Conservation (phyloP, 2,329 filamentous ascomycete genomes). For the Trichoderma sp. region DNA sequence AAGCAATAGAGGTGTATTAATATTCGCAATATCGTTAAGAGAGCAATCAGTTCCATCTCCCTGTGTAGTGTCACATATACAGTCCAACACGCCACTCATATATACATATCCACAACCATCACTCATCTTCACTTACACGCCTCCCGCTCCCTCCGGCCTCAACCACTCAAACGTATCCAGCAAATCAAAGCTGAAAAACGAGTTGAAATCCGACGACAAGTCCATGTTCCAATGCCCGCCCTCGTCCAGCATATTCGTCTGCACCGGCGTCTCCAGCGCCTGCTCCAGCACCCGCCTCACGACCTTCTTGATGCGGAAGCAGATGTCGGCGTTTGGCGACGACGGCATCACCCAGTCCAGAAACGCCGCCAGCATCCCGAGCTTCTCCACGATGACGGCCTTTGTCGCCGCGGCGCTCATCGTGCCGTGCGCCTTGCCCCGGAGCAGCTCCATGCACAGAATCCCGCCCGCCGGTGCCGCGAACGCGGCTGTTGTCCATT, state of each 20-base stretch:
- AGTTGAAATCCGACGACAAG: slow-evolving; percentile 14
- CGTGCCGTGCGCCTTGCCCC: slow-evolving; percentile 19
- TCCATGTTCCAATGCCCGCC: slow-evolving; percentile 10
- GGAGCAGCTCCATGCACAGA: slow-evolving; percentile 47
- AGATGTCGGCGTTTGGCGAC: slow-evolving; percentile 45
- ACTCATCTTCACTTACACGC: not conserved
- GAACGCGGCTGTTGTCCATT: slow-evolving; percentile 48
- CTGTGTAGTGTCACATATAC: not conserved
- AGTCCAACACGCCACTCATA: not conserved
- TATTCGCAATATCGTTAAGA: not conserved
- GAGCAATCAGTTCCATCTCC: not conserved
- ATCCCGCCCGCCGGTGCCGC: slow-evolving; percentile 46
- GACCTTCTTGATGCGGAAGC: slow-evolving; percentile 36
- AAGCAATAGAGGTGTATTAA: not conserved
- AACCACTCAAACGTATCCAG: slow-evolving; percentile 50
- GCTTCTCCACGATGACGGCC: slow-evolving; percentile 48
- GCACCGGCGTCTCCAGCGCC: slow-evolving; percentile 26
- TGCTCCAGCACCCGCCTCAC: slow-evolving; percentile 47
- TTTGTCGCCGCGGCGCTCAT: slow-evolving; percentile 32
- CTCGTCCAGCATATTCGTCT: not conserved
- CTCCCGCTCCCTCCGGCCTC: slow-evolving; percentile 19
- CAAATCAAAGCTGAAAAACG: slow-evolving; percentile 46
- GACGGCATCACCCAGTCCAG: slow-evolving; percentile 45
- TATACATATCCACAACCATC: too few relatives aligned
- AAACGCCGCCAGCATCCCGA: slow-evolving; percentile 47